Conservation (phyloP, 306 rosid genomes). For the Psophocarpus tetragonolobus region DNA sequence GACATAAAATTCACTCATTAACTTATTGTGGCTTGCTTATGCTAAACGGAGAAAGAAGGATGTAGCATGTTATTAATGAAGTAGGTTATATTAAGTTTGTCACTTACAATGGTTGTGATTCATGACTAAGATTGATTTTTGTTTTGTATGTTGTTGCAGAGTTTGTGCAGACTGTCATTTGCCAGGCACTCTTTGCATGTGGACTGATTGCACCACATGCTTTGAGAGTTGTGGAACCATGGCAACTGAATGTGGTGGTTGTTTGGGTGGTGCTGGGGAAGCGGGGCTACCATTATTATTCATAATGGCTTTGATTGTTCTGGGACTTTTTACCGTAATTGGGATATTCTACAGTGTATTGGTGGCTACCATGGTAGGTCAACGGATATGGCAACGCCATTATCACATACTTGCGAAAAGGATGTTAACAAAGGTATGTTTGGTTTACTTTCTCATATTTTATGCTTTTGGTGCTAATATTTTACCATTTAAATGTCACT, state of each 20-base stretch:
- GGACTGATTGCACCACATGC: conserved; percentile 99
- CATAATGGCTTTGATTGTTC: conserved; percentile 82
- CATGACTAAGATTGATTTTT: conserved; percentile 23
- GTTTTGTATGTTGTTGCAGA: conserved; percentile 48
- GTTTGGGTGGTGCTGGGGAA: conserved; percentile 99
- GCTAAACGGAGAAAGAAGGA: neutral
- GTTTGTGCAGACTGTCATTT: conserved; percentile 98
- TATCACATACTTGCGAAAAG: conserved; percentile 98
- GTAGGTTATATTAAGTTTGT: neutral
- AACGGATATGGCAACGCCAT: conserved; percentile 98
- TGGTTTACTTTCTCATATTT: conserved; percentile 23
- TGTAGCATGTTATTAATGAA: conserved; percentile 10
- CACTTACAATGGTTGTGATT: neutral
- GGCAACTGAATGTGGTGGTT: conserved; percentile 95
- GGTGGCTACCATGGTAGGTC: conserved; percentile 99
- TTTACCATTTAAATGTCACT: conserved; percentile 19
- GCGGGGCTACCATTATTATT: conserved; percentile 89
- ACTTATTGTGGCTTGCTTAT: conserved; percentile 11
- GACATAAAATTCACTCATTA: neutral
- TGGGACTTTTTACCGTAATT: conserved; percentile 90
- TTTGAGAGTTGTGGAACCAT: conserved; percentile 97
- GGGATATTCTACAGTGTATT: conserved; percentile 97
- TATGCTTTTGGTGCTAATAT: conserved; percentile 23
- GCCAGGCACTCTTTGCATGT: conserved; percentile 98
- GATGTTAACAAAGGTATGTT: conserved; percentile 90